A percentile compares a stretch with the other conserved stretches of the same genome.
Conservation (phyloP, 129 eudicot genomes). For the Escallonia herrerae region DNA sequence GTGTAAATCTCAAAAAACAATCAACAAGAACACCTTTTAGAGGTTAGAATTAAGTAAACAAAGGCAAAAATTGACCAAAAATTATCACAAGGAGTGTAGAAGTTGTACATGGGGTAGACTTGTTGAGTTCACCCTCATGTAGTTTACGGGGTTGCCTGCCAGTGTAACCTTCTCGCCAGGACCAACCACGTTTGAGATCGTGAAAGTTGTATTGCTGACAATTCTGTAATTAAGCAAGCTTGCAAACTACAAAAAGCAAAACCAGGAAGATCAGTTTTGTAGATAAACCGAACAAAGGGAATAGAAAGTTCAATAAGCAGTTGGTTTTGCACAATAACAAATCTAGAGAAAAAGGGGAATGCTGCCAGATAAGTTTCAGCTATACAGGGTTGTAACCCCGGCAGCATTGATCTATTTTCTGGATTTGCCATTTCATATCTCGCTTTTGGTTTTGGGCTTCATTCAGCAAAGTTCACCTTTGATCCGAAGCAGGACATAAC, state of each 20-base stretch:
- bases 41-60: no score
- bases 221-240: slow-evolving; percentile 48
- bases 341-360: no score
- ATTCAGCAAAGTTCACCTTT: slow-evolving; percentile 29
- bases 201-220: slow-evolving; percentile 61
- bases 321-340: no score
- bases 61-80: no score
- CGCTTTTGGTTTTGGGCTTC: no score
- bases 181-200: slow-evolving; percentile 62
- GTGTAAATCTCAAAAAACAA: neutral
- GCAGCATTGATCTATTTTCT: no score
- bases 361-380: no score
- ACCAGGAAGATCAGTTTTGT: neutral
- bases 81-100: neutral
- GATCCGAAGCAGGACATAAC: slow-evolving; percentile 43
- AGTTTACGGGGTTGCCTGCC: slow-evolving; percentile 55
- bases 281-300: no score
- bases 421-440: no score
- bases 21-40: no score
- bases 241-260: slow-evolving; percentile 29
- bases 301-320: no score
- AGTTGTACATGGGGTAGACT: slow-evolving; percentile 59
- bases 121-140: slow-evolving; percentile 44
- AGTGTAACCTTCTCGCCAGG: slow-evolving; percentile 61
- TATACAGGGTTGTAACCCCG: no score